Conservation (phyloP, 225 moss, liverwort and hornwort species). For the Physcomitrellopsis africana region DNA sequence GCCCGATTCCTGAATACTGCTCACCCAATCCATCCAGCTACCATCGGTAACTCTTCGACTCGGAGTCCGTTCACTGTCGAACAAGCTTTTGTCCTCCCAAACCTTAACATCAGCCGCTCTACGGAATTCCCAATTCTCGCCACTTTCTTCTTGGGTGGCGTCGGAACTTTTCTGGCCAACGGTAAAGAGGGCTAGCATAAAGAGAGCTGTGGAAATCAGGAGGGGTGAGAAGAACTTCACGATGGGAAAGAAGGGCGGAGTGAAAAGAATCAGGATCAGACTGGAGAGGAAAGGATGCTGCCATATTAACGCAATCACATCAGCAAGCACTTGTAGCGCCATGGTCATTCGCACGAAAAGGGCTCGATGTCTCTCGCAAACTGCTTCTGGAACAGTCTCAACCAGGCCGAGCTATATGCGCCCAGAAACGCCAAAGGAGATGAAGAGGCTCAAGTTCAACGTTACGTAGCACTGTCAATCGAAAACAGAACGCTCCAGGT, state of each 20-base stretch:
- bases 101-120: constrained; percentile 52
- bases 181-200: constrained; percentile 74
- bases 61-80: constrained; percentile 29
- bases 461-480: not conserved
- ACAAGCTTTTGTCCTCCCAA: constrained; percentile 40
- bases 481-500: not conserved
- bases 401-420: too few species aligned
- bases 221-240: constrained; percentile 86
- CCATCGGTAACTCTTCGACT: constrained; percentile 46
- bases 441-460: not conserved
- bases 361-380: not conserved
- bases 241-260: constrained; percentile 79
- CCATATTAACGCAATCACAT: constrained; percentile 65
- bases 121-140: constrained; percentile 48
- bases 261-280: constrained; percentile 69
- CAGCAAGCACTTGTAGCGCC: constrained; percentile 55
- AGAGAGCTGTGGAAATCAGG: constrained; percentile 81
- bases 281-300: constrained; percentile 69
- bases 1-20: constrained; percentile 48
- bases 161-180: constrained; percentile 36
- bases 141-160: not conserved
- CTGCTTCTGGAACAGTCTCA: too few species aligned
- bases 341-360: constrained; percentile 31
- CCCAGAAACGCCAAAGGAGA: too few species aligned
- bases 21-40: constrained; percentile 61